Conservation (phyloP, 768 basidiomycete genomes). For the Dendrothele bispora region DNA sequence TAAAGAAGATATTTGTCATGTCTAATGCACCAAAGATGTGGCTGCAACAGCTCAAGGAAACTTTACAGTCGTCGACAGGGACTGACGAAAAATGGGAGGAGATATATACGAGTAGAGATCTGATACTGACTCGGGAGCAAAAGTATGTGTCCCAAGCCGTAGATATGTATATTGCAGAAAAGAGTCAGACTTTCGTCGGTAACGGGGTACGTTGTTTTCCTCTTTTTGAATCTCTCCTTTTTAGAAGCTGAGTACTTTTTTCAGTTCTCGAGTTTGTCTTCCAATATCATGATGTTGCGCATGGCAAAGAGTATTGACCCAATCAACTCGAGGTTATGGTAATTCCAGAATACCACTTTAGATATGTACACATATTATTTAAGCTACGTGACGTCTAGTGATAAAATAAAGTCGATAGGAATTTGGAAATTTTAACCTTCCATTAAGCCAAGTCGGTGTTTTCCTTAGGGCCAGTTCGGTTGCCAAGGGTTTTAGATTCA, state of each 20-base stretch:
- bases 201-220: constrained; percentile 75
- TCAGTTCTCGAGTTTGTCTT: constrained; percentile 41
- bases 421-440: too few species aligned
- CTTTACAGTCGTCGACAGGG: constrained; percentile 26
- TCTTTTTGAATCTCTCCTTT: too few species aligned
- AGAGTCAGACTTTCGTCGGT: constrained; percentile 66
- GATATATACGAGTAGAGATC: constrained; percentile 54
- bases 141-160: constrained; percentile 56
- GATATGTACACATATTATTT: too few species aligned
- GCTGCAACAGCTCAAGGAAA: constrained; percentile 44
- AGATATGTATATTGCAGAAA: constrained; percentile 68
- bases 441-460: too few species aligned
- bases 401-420: too few species aligned
- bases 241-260: neutral
- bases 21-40: constrained; percentile 58
- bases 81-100: constrained; percentile 39
- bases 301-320: constrained; percentile 22
- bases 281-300: constrained; percentile 38
- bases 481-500: too few species aligned
- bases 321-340: constrained; percentile 35
- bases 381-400: too few species aligned
- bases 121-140: constrained; percentile 53
- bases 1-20: constrained; percentile 60
- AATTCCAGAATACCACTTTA: too few species aligned
- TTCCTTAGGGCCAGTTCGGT: too few species aligned